phyloP scores from a whole-genome alignment of 805 yeast species.

The Sugiyamaella americana region DNA sequence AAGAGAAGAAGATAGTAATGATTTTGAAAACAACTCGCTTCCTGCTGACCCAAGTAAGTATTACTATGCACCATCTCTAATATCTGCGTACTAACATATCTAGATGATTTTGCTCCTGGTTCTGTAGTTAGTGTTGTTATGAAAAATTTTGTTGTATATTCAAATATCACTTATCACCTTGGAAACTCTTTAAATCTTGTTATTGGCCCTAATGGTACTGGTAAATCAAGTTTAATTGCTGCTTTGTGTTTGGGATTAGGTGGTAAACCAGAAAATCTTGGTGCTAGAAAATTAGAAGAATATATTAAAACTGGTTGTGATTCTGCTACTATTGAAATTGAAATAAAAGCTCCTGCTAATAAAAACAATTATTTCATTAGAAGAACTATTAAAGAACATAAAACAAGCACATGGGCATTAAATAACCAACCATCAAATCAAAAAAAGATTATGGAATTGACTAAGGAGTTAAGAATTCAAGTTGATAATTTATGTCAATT shows the following conservation, averaged over 20 bases:
- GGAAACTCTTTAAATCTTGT: slow-evolving; percentile 86
- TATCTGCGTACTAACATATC: neutral
- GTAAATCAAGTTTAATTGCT: slow-evolving; percentile 88
- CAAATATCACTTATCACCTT: slow-evolving; percentile 58
- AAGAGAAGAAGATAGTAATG: no score
- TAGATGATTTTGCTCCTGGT: slow-evolving; percentile 40
- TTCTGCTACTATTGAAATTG: slow-evolving; percentile 44
- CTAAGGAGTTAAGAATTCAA: slow-evolving; percentile 62
- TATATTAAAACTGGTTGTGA: slow-evolving; percentile 67
- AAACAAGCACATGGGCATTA: slow-evolving; percentile 24
- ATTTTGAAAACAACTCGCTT: no score
- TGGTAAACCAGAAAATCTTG: slow-evolving; percentile 56
- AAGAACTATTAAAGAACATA: slow-evolving; percentile 32
- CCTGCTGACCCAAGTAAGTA: neutral
- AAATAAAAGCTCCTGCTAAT: slow-evolving; percentile 38
- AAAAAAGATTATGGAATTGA: slow-evolving; percentile 37
- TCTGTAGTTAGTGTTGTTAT: slow-evolving; percentile 47
- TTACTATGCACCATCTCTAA: neutral
- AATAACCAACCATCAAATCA: slow-evolving; percentile 33
- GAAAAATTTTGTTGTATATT: slow-evolving; percentile 59
- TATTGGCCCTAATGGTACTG: slow-evolving; percentile 95
- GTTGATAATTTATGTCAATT: slow-evolving; percentile 90
- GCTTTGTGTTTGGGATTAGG: slow-evolving; percentile 87
- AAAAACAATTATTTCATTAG: slow-evolving; percentile 29
- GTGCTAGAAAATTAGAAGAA: slow-evolving; percentile 52